Evolutionary conservation across 2,329 filamentous ascomycete species (phyloP).

Genomic region (Ophiostoma ips): DNA sequence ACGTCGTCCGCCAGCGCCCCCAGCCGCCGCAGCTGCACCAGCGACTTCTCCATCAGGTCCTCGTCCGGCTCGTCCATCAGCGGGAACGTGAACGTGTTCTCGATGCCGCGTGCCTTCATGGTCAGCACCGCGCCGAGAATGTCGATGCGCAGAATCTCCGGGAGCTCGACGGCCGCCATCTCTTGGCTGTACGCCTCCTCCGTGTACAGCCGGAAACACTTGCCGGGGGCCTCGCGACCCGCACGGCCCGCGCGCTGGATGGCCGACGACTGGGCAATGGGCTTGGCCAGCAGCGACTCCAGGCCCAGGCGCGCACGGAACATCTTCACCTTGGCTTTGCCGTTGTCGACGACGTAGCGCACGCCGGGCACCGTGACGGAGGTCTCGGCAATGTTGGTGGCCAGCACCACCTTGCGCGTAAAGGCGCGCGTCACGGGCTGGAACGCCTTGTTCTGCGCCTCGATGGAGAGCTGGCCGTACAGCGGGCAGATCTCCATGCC

Average conservation of each 20-base stretch:
- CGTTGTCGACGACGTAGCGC: slow-evolving; percentile 79
- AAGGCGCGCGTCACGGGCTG: slow-evolving; percentile 53
- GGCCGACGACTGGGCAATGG: slow-evolving; percentile 85
- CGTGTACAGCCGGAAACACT: slow-evolving; percentile 83
- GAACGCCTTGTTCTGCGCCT: slow-evolving; percentile 78
- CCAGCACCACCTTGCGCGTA: slow-evolving; percentile 78
- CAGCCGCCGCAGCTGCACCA: slow-evolving; percentile 67
- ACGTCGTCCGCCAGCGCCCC: slow-evolving; percentile 61
- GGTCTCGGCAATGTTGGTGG: slow-evolving; percentile 97
- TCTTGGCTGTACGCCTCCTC: slow-evolving; percentile 58
- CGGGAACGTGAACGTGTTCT: slow-evolving; percentile 70
- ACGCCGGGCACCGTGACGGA: slow-evolving; percentile 93
- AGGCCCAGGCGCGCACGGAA: slow-evolving; percentile 74
- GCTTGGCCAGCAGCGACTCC: slow-evolving; percentile 78
- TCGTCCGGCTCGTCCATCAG: slow-evolving; percentile 69
- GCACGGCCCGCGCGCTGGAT: slow-evolving; percentile 86
- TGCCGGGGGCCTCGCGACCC: slow-evolving; percentile 79
- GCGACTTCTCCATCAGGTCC: slow-evolving; percentile 66
- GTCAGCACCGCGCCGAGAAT: slow-evolving; percentile 74
- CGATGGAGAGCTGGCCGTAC: slow-evolving; percentile 79
- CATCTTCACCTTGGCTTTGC: slow-evolving; percentile 88
- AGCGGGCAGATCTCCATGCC: slow-evolving; percentile 62
- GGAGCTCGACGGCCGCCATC: slow-evolving; percentile 54
- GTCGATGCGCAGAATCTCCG: slow-evolving; percentile 85
- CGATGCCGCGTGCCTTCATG: slow-evolving; percentile 83